Conservation (phyloP, 1,284 basidiomycete genomes). For the Ustilago crameri region DNA sequence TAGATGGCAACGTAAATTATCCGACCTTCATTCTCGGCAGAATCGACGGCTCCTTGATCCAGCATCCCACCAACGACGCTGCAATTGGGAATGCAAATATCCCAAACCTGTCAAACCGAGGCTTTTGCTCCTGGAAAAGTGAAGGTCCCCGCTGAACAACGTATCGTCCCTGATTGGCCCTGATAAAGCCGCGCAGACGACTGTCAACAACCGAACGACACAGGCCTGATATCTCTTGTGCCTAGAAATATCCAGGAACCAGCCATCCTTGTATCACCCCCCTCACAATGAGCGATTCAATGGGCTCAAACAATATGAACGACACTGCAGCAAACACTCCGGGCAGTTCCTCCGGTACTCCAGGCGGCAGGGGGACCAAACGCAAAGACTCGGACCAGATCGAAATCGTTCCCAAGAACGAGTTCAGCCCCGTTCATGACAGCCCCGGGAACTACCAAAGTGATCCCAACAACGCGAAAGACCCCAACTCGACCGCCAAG, state of each 20-base stretch:
- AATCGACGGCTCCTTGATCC: too few species aligned
- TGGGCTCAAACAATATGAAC: constrained; percentile 1
- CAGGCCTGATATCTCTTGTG: too few species aligned
- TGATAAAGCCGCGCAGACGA: too few species aligned
- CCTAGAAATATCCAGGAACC: too few species aligned
- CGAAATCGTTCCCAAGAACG: constrained; percentile 26
- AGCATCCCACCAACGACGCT: too few species aligned
- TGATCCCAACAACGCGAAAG: constrained; percentile 19
- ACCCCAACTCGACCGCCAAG: constrained; percentile 11
- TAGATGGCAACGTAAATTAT: too few species aligned
- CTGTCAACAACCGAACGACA: too few species aligned
- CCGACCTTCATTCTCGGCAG: too few species aligned
- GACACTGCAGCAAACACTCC: constrained; percentile 22
- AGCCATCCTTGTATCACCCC: too few species aligned
- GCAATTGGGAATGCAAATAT: too few species aligned
- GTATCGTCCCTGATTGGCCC: background rate
- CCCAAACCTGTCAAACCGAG: too few species aligned
- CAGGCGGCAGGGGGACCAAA: constrained; percentile 31
- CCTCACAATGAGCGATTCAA: constrained; percentile 20
- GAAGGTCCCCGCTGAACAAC: background rate
- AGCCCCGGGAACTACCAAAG: constrained; percentile 30
- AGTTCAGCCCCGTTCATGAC: constrained; percentile 26
- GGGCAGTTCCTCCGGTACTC: constrained; percentile 33
- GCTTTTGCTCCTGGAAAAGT: too few species aligned
- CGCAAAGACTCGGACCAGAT: constrained; percentile 35